Evolutionary conservation across 148 eudicot species (phyloP), one percentile per base, ranked within the genome.

Genomic region (Rhododendron kiyosumense): DNA sequence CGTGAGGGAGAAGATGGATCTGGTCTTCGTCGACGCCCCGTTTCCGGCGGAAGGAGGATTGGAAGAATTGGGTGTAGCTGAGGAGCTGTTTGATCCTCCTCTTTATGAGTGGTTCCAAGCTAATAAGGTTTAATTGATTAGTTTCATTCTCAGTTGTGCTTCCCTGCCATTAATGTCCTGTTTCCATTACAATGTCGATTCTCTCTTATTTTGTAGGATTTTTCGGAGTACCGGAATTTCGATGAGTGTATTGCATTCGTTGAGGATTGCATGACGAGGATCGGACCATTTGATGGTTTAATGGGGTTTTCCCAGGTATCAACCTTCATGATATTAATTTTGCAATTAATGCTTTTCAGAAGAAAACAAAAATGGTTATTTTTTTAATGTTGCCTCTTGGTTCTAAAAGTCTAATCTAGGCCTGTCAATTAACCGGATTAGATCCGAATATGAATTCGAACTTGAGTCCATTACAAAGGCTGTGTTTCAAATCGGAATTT

Each of bases 231-330:
- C 49, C 7, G 34, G 41, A 79, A 78, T 49, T 86, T 88, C 63
- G 63, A 88, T 15, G 83, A 86, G 76, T 54, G 86, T 69, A 11
- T 84, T 41, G 81, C 84, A 9, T 88, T 71, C 78, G 36, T 86
- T 4, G 90, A 88, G 32, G 90, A 88, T 49, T 81, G 57, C 81
- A 86, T 86, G 88, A 28, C 3, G 17, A 84, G 32, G 76, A 36
- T 13, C 61, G 86, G 86, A 54, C 90, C 90, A 10, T 86, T 86
- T 80, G 90, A 88, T 75, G 90, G 90, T 48, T 41, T 88, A 30
- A 30, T 86, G 20, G 90, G 90, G 1, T 80, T 86, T 75, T 86
- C 90, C 45, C 84, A 36, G 3, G 38, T 36, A 32, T 32, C 34
- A 32, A 32, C 34, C 34, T 32, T 32, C 34, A 32, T 32, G 34